Base-by-base conservation (phyloP, 2,329 filamentous ascomycete genomes). In the Beauveria pseudobassiana region DNA sequence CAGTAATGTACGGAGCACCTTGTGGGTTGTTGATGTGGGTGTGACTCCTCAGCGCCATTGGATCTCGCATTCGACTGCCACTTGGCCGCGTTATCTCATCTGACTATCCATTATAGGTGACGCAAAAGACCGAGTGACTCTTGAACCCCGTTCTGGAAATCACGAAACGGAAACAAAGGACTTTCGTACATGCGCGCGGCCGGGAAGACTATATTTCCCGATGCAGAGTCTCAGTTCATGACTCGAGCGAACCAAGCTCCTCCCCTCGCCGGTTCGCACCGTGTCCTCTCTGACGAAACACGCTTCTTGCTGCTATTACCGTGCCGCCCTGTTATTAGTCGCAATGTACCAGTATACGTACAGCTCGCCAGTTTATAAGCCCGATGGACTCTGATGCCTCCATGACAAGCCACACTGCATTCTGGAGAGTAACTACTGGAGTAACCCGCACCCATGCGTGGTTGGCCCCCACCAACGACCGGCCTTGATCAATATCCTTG, bases 391-490 rank as follows among this genome's bases (percentile, higher is more conserved):
- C 24, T 42, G 51, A 55, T 54, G 51, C 24, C 50, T 61, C 42
- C 59, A 55, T 61, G 59, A 30, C 43, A 51, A 43, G 51, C 50
- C 45, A 61, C 40, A 52, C 50, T 22, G 42, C 30, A 10, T 49
- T 49, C 43, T 61, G n/a, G 22, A 52, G 42, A 60, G 34, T 20
- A 54, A 49, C 50, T 12, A 61, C 51, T 55, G 50, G 59, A 61
- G 51, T 14, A 16, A 59, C 54, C 54, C 49, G 61, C 53, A 61
- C 49, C 61, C 61, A 58, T 62, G 49, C 45, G 16, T 59, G 48
- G 61, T 54, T 53, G 61, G 61, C 61, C 61, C 61, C 61, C 61
- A 62, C 61, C 61, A 58, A 62, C 48, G 54, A 55, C 54, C 40
- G 43, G 54, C 61, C 54, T 49, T 62, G 28, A 59, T 62, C 61